These are phyloP conservation scores for Acacia pycnantha DNA, from an alignment of 331 rosid species.

Conservation along the genomic window DNA sequence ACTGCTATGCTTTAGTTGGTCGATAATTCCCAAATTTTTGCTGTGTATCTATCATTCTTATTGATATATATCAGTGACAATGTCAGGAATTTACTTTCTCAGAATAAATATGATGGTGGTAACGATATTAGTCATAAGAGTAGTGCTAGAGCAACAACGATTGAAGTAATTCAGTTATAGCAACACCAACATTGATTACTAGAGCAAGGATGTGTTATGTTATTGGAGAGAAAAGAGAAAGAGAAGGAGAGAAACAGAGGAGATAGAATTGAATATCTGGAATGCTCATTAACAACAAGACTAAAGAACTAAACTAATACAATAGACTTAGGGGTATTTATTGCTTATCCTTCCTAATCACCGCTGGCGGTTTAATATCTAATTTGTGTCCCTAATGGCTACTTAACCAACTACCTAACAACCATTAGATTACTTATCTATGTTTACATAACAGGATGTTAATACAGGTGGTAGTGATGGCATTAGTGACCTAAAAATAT, in stretches of 20 bases:
- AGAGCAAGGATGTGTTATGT: background rate
- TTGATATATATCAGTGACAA: background rate
- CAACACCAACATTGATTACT: background rate
- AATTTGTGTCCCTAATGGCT: too few species aligned
- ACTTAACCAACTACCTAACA: too few species aligned
- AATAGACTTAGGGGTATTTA: too few species aligned
- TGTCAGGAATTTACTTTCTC: background rate
- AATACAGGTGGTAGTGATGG: background rate
- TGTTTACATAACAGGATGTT: background rate
- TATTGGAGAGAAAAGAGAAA: too few species aligned
- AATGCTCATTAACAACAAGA: too few species aligned
- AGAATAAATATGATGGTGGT: background rate
- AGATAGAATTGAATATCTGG: too few species aligned
- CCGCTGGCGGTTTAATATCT: too few species aligned
- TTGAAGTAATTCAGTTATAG: background rate
- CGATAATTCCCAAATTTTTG: background rate
- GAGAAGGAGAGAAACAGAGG: too few species aligned
- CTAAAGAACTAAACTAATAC: too few species aligned
- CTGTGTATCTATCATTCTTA: background rate
- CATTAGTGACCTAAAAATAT: background rate
- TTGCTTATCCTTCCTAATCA: too few species aligned
- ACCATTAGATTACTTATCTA: too few species aligned
- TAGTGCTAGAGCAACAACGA: background rate
- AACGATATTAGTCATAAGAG: background rate
- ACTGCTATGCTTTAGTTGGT: background rate